Evolutionary conservation across 176 grass and related monocot species (phyloP).

Genomic region (Zoysia japonica): DNA sequence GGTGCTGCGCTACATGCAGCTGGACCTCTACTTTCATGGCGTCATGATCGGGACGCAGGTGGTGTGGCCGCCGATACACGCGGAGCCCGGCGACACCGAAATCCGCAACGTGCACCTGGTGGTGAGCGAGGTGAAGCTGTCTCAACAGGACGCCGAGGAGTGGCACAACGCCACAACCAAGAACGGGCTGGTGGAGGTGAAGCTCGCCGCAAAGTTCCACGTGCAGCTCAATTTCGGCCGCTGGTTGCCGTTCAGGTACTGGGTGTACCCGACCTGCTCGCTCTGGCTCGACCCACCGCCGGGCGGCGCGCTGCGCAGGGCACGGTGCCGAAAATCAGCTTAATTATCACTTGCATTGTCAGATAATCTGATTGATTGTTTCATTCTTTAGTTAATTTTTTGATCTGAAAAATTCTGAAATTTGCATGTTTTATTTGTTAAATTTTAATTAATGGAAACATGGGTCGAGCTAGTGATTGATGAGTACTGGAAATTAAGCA

Average conservation of each 20-base stretch:
- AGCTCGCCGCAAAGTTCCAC: conserved; percentile 46
- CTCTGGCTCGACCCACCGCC: conserved; percentile 66
- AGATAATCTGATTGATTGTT: not conserved
- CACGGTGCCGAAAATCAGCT: conserved; percentile 30
- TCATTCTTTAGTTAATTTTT: conserved; percentile 19
- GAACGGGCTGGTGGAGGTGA: conserved; percentile 40
- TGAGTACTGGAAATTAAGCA: not conserved
- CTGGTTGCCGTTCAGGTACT: conserved; percentile 69
- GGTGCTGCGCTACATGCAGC: conserved; percentile 62
- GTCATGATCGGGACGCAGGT: conserved; percentile 54
- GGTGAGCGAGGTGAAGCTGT: conserved; percentile 46
- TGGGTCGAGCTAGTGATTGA: not conserved
- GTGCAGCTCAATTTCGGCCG: conserved; percentile 61
- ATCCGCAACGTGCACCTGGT: conserved; percentile 50
- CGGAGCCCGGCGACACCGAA: conserved; percentile 28
- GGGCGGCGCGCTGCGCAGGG: conserved; percentile 45
- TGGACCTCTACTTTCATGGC: conserved; percentile 74
- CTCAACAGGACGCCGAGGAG: conserved; percentile 7
- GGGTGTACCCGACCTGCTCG: conserved; percentile 40
- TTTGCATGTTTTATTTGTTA: not conserved
- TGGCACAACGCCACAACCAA: conserved; percentile 51
- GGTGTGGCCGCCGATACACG: conserved; percentile 50
- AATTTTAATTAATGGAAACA: not conserved
- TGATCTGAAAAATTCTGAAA: not conserved
- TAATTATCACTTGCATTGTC: not conserved